Conservation (phyloP, 2,329 filamentous ascomycete species). For the Colletotrichum chlorophyti region DNA sequence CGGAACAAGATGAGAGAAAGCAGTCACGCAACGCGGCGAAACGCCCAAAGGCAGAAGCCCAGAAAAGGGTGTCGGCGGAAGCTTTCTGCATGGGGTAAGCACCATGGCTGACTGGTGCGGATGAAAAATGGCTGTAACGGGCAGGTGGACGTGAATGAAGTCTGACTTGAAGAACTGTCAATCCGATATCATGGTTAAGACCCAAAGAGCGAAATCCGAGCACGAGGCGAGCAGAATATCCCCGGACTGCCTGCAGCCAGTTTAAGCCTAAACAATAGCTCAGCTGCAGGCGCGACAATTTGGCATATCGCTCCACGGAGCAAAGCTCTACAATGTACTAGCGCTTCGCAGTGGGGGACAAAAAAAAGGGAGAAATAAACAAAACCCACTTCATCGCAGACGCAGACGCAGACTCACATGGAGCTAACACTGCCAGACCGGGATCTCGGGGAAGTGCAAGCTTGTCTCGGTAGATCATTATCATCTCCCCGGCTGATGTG, state of each 20-base stretch:
- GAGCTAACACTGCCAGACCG: too few relatives aligned
- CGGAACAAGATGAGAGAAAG: too few relatives aligned
- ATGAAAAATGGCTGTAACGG: not conserved
- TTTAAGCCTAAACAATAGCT: constrained; percentile 2
- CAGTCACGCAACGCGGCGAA: not conserved
- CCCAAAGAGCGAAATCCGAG: not conserved
- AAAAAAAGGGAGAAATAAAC: not conserved
- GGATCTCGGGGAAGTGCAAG: not conserved
- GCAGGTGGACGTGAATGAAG: constrained; percentile 1
- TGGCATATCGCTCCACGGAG: not conserved
- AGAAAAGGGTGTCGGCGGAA: not conserved
- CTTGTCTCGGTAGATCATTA: constrained; percentile 23
- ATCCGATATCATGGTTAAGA: not conserved
- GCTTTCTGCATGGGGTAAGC: constrained; percentile 1
- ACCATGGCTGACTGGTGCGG: not conserved
- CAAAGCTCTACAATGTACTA: not conserved
- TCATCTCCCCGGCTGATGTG: constrained; percentile 11
- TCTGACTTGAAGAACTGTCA: not conserved
- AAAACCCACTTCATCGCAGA: not conserved
- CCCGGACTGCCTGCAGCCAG: not conserved
- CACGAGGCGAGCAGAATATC: not conserved
- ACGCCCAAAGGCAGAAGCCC: not conserved
- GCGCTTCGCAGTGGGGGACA: not conserved
- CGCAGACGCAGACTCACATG: not conserved
- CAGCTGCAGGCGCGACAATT: not conserved